phyloP scores from a whole-genome alignment of 371 early-diverging fungal species.

The Rhizopus delemar region DNA sequence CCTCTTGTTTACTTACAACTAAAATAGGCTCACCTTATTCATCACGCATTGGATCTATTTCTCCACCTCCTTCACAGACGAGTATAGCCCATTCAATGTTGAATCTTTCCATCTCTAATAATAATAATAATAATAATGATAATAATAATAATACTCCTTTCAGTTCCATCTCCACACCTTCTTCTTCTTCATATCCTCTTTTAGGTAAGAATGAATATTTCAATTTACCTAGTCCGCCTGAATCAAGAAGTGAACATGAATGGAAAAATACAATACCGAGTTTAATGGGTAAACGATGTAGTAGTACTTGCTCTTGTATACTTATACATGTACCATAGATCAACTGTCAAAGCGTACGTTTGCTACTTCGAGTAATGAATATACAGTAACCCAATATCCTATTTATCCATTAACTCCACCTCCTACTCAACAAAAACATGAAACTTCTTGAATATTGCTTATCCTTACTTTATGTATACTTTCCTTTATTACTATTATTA shows the following conservation, averaged over 20 bases:
- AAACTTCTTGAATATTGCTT: not conserved
- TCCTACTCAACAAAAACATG: slow-evolving; percentile 3
- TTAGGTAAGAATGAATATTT: slow-evolving; percentile 5
- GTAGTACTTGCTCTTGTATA: not conserved
- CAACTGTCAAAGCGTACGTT: slow-evolving; percentile 38
- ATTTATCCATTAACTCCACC: slow-evolving; percentile 41
- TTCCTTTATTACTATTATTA: no score
- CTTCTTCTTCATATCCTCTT: slow-evolving; percentile 11
- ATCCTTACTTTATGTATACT: not conserved
- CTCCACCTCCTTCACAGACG: slow-evolving; percentile 27
- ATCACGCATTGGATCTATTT: slow-evolving; percentile 25
- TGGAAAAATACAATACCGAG: slow-evolving; percentile 43
- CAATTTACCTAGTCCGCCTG: slow-evolving; percentile 18
- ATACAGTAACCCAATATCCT: slow-evolving; percentile 27
- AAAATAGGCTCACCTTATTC: slow-evolving; percentile 17
- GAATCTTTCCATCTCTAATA: slow-evolving; percentile 41
- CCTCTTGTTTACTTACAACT: no score
- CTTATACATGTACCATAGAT: slow-evolving; percentile 16
- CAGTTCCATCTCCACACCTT: slow-evolving; percentile 34
- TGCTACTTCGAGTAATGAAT: slow-evolving; percentile 24
- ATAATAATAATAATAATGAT: slow-evolving; percentile 12
- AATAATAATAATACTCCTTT: slow-evolving; percentile 17
- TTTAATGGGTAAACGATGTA: slow-evolving; percentile 36
- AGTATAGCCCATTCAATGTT: slow-evolving; percentile 45
- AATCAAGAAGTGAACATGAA: slow-evolving; percentile 21